These are phyloP conservation scores for Ophiostoma sp. DNA, from an alignment of 2,329 filamentous ascomycete genomes.

Conservation along the genomic window DNA sequence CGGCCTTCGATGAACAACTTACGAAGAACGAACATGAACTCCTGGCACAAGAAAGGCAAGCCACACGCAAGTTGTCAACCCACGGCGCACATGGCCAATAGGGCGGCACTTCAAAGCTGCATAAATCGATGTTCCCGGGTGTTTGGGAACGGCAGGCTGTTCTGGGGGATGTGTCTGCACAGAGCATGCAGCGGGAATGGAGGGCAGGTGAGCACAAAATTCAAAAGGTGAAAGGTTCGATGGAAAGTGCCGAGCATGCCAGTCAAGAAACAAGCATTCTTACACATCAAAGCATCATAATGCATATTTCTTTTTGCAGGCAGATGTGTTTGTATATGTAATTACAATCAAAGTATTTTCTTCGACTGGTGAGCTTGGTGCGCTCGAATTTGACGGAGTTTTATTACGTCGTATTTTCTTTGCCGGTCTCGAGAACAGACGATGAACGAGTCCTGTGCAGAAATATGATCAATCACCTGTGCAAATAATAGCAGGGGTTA, in stretches of 20 bases:
- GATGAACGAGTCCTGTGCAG: background rate
- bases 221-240: background rate
- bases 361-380: background rate
- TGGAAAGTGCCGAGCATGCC: background rate
- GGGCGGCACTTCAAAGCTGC: background rate
- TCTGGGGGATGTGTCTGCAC: background rate
- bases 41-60: background rate
- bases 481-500: background rate
- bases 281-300: background rate
- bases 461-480: slow-evolving; percentile 4
- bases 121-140: background rate
- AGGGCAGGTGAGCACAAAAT: background rate
- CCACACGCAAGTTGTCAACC: background rate
- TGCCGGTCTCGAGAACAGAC: slow-evolving; percentile 4
- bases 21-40: background rate
- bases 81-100: background rate
- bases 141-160: slow-evolving; percentile 5
- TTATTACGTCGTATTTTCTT: slow-evolving; percentile 15
- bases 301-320: background rate
- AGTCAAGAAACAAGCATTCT: background rate
- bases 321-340: too few species aligned
- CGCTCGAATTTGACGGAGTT: background rate
- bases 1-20: background rate
- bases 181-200: background rate
- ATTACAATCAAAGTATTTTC: too few species aligned